phyloP scores from a whole-genome alignment of 2,329 filamentous ascomycete genomes.

The Eutypella sp. region DNA sequence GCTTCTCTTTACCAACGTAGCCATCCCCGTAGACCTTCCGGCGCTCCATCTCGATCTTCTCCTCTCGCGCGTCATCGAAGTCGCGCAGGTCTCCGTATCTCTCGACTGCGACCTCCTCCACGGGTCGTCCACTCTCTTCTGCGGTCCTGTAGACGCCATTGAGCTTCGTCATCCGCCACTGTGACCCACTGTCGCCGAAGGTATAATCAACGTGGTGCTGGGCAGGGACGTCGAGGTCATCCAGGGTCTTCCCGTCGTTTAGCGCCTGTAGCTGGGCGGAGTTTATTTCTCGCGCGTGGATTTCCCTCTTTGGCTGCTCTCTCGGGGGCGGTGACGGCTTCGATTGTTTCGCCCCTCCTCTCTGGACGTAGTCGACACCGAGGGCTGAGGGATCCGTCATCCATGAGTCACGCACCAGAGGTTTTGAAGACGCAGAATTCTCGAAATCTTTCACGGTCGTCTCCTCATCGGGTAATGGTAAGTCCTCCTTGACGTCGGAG shows the following conservation, averaged over 20 bases:
- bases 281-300: conserved; percentile 82
- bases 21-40: conserved; percentile 77
- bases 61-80: conserved; percentile 91
- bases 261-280: conserved; percentile 56
- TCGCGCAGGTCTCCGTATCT: conserved; percentile 74
- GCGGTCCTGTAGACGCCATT: conserved; percentile 78
- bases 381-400: conserved; percentile 85
- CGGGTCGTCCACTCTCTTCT: conserved; percentile 62
- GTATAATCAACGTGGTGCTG: conserved; percentile 68
- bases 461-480: conserved; percentile 48
- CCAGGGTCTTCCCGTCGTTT: conserved; percentile 49
- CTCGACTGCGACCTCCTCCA: conserved; percentile 80
- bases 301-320: conserved; percentile 61
- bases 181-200: conserved; percentile 83
- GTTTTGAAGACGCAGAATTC: conserved; percentile 24
- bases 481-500: conserved; percentile 45
- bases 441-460: conserved; percentile 26
- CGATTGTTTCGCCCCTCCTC: conserved; percentile 47
- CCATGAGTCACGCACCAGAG: conserved; percentile 75
- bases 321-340: conserved; percentile 46
- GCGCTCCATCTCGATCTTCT: conserved; percentile 84
- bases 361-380: conserved; percentile 77
- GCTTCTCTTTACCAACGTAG: conserved; percentile 80
- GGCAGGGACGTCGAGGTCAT: conserved; percentile 48
- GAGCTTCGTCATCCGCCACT: conserved; percentile 96